Evolutionary conservation across 441 rosid species (phyloP).

Genomic region (Manihot esculenta): DNA sequence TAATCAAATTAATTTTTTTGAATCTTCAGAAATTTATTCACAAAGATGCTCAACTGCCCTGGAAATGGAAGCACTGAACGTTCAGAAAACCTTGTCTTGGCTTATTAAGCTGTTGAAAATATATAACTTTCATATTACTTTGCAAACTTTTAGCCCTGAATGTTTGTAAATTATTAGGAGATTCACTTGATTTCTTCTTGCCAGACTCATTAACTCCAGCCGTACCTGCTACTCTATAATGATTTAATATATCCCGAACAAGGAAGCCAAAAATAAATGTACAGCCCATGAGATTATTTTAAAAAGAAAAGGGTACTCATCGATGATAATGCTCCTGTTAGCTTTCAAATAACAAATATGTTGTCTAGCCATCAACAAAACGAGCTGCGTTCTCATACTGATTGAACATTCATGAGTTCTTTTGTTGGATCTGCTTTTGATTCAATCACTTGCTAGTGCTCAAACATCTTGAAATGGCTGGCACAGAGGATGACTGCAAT

Average conservation of each 20-base stretch:
- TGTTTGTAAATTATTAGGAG: slow-evolving; percentile 54
- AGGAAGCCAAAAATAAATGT: background rate
- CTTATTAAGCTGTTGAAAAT: slow-evolving; percentile 29
- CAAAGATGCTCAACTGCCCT: background rate
- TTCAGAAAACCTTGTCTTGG: slow-evolving; percentile 79
- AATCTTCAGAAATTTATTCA: too few species aligned
- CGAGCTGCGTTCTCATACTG: background rate
- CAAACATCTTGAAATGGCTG: slow-evolving; percentile 5
- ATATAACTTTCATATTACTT: slow-evolving; percentile 82
- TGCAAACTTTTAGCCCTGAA: slow-evolving; percentile 79
- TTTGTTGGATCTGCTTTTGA: background rate
- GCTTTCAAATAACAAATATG: background rate
- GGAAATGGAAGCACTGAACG: slow-evolving; percentile 26
- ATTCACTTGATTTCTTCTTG: slow-evolving; percentile 62
- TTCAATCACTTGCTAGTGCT: background rate
- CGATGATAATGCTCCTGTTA: background rate
- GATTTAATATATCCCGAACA: background rate
- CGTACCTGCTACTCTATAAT: slow-evolving; percentile 35
- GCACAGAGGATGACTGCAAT: background rate
- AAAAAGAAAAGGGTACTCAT: background rate
- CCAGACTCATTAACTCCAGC: slow-evolving; percentile 48
- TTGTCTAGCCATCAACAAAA: background rate
- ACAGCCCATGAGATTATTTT: background rate
- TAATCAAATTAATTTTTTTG: background rate
- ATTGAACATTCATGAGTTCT: background rate